Evolutionary conservation across 768 basidiomycete genomes (phyloP).

Genomic region (Suillus fuscotomentosus): DNA sequence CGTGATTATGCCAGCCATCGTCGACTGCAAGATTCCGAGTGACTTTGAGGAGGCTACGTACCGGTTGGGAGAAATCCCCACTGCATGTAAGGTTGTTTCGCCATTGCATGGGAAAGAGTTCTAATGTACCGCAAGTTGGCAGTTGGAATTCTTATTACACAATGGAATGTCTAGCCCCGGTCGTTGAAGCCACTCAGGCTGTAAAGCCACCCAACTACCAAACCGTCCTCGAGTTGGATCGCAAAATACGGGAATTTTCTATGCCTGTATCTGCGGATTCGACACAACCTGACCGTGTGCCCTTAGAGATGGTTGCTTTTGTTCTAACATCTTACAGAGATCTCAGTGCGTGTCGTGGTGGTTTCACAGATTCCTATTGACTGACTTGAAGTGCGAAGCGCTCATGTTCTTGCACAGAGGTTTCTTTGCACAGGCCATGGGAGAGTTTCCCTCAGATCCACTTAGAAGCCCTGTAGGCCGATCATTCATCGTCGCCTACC

Average conservation of each 20-base stretch:
- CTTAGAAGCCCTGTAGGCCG: conserved; percentile 45
- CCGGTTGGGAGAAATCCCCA: conserved; percentile 40
- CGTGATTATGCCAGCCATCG: conserved; percentile 38
- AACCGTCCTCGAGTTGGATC: conserved; percentile 47
- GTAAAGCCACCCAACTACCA: conserved; percentile 46
- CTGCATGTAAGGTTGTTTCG: conserved; percentile 40
- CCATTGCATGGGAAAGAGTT: not conserved
- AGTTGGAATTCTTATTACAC: conserved; percentile 45
- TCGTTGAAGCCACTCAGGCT: conserved; percentile 40
- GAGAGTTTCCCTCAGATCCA: conserved; percentile 46
- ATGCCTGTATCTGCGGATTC: conserved; percentile 22
- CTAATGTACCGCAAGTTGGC: conserved; percentile 36
- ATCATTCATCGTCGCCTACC: conserved; percentile 53
- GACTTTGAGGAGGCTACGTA: conserved; percentile 45
- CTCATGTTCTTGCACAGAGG: conserved; percentile 55
- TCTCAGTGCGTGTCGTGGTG: conserved; percentile 31
- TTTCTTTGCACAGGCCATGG: conserved; percentile 56
- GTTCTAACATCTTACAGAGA: conserved; percentile 45
- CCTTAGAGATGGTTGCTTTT: conserved; percentile 41
- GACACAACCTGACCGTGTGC: conserved; percentile 28
- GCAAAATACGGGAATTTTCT: conserved; percentile 42
- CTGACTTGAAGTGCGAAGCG: conserved; percentile 32
- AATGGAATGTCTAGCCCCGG: conserved; percentile 40
- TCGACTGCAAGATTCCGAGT: conserved; percentile 47
- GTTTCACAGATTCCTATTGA: not conserved